These are phyloP conservation scores for Sporisorium iseilematis-ciliati DNA, from an alignment of 1,284 basidiomycete species.

Conservation along the genomic window DNA sequence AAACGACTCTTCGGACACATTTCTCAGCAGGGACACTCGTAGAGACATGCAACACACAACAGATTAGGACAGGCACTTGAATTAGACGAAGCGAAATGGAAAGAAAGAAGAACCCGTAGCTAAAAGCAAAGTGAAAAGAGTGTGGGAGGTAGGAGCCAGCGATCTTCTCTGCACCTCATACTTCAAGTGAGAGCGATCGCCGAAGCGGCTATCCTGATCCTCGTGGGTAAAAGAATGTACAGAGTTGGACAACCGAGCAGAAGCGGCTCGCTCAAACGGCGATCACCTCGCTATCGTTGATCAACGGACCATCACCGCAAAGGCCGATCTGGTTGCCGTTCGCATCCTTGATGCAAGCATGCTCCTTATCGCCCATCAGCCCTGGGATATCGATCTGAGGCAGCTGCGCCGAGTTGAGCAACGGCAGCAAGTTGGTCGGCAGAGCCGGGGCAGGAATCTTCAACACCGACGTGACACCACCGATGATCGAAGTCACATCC, in stretches of 20 bases:
- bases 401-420: slow-evolving; percentile 27
- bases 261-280: slow-evolving; percentile 14
- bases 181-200: too few relatives aligned
- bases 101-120: too few relatives aligned
- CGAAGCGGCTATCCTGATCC: not conserved
- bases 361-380: slow-evolving; percentile 27
- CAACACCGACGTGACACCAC: slow-evolving; percentile 27
- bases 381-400: slow-evolving; percentile 34
- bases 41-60: too few relatives aligned
- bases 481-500: slow-evolving; percentile 31
- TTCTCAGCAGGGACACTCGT: too few relatives aligned
- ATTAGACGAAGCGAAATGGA: too few relatives aligned
- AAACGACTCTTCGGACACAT: too few relatives aligned
- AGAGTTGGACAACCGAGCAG: not conserved
- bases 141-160: too few relatives aligned
- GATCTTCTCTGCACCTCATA: too few relatives aligned
- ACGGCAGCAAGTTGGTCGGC: slow-evolving; percentile 32
- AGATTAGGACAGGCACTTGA: too few relatives aligned
- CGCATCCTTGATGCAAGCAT: slow-evolving; percentile 35
- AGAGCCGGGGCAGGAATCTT: slow-evolving; percentile 18
- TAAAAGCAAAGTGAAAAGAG: too few relatives aligned
- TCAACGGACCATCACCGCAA: slow-evolving; percentile 24
- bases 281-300: slow-evolving; percentile 39
- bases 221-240: not conserved
- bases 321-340: slow-evolving; percentile 34